Evolutionary conservation across 78 protist genomes (phyloP).

Genomic region (Neovahlkampfia damariscottae): DNA sequence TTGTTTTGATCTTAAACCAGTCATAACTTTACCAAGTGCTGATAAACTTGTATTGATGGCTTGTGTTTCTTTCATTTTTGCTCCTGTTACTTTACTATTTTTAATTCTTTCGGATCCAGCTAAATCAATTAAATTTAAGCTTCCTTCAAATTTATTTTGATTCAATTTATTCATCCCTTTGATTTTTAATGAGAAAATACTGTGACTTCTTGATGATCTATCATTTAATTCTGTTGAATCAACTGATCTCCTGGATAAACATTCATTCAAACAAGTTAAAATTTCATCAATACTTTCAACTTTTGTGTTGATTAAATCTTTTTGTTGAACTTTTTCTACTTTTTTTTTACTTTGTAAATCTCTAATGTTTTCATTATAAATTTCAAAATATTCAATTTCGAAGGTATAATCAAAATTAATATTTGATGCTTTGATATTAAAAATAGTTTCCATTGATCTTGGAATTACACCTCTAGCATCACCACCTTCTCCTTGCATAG

Average conservation of each 20-base stretch:
- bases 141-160: neutral
- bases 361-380: constrained; percentile 67
- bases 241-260: neutral
- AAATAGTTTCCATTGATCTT: constrained; percentile 52
- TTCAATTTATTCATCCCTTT: neutral
- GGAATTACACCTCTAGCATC: constrained; percentile 61
- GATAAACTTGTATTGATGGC: constrained; percentile 71
- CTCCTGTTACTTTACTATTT: constrained; percentile 4
- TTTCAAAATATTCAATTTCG: constrained; percentile 53
- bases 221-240: constrained; percentile 25
- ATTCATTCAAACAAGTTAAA: neutral
- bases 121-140: constrained; percentile 19
- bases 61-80: constrained; percentile 60
- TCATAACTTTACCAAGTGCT: constrained; percentile 67
- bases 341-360: no score
- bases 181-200: constrained; percentile 39
- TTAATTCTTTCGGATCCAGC: constrained; percentile 19
- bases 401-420: constrained; percentile 39
- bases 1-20: constrained; percentile 39
- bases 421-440: constrained; percentile 33
- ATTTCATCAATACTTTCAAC: neutral
- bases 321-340: no score
- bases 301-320: constrained; percentile 46
- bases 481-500: constrained; percentile 59
- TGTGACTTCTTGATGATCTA: constrained; percentile 48